A percentile compares a stretch with the other conserved stretches of the same genome.
These are phyloP conservation scores for Gilbertella persicaria DNA, from an alignment of 371 early-diverging fungal genomes.

Conservation along the genomic window DNA sequence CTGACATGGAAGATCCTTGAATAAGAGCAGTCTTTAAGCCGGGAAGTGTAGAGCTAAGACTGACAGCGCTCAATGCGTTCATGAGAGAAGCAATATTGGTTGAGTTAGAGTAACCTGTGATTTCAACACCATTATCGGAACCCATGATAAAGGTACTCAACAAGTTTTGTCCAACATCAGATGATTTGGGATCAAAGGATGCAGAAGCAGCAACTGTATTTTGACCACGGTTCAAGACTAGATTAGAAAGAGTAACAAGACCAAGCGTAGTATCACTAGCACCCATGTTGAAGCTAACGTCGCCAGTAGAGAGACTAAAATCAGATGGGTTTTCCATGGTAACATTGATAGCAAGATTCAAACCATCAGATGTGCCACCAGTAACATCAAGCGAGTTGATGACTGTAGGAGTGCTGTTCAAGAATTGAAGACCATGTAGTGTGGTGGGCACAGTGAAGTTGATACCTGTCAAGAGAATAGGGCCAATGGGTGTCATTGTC, in stretches of 20 bases:
- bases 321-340: conserved; percentile 63
- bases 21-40: conserved; percentile 54
- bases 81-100: conserved; percentile 50
- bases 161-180: conserved; percentile 50
- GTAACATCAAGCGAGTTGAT: conserved; percentile 61
- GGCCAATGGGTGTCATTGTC: conserved; percentile 61
- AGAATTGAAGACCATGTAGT: conserved; percentile 61
- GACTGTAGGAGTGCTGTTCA: conserved; percentile 58
- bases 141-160: conserved; percentile 59
- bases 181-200: conserved; percentile 52
- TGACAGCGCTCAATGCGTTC: conserved; percentile 46
- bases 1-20: conserved; percentile 47
- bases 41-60: conserved; percentile 51
- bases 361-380: conserved; percentile 50
- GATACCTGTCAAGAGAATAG: conserved; percentile 56
- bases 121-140: conserved; percentile 47
- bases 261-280: conserved; percentile 48
- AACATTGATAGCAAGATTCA: conserved; percentile 56
- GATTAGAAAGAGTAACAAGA: conserved; percentile 46
- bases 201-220: conserved; percentile 49
- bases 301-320: conserved; percentile 58
- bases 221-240: conserved; percentile 50
- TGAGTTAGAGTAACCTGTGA: conserved; percentile 47
- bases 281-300: conserved; percentile 49
- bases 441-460: conserved; percentile 56